Evolutionary conservation across 2,329 filamentous ascomycete species (phyloP).

Genomic region (Lasiodiplodia sp.): DNA sequence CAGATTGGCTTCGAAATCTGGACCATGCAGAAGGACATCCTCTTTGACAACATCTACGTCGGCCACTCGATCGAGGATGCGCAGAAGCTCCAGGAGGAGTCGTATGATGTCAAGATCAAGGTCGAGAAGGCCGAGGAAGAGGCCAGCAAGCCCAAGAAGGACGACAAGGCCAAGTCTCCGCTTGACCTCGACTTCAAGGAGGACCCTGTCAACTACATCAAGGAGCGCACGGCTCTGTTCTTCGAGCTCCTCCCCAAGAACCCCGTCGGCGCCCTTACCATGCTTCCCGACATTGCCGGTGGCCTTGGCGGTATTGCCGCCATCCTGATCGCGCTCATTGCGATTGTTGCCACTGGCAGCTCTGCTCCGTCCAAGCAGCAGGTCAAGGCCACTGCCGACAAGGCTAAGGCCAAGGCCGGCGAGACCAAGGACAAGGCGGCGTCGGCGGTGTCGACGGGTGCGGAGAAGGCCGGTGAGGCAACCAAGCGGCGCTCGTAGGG

Average conservation of each 20-base stretch:
- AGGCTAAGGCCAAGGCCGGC: conserved; percentile 75
- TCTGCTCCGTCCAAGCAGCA: conserved; percentile 69
- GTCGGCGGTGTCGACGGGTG: conserved; percentile 65
- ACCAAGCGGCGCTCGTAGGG: conserved; percentile 63
- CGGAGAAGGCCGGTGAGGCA: conserved; percentile 75
- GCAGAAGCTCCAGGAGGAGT: conserved; percentile 85
- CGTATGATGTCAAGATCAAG: conserved; percentile 86
- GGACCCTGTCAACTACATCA: conserved; percentile 85
- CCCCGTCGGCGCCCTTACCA: conserved; percentile 83
- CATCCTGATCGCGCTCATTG: conserved; percentile 71
- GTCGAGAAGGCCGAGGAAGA: conserved; percentile 83
- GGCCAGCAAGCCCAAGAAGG: conserved; percentile 78
- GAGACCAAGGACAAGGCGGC: conserved; percentile 74
- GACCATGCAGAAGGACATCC: conserved; percentile 99
- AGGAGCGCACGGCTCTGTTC: conserved; percentile 94
- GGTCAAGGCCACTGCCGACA: conserved; percentile 75
- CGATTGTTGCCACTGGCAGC: conserved; percentile 72
- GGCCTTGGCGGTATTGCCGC: conserved; percentile 75
- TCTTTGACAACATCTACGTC: conserved; percentile 99
- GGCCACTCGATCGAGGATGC: conserved; percentile 96
- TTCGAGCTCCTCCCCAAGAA: conserved; percentile 81
- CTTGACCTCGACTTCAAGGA: conserved; percentile 86
- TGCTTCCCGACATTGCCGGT: conserved; percentile 89
- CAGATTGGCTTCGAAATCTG: conserved; percentile 99
- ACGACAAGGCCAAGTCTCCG: conserved; percentile 71